These are phyloP conservation scores for Syzygium aqueum DNA, from an alignment of 345 rosid species.

Conservation along the genomic window DNA sequence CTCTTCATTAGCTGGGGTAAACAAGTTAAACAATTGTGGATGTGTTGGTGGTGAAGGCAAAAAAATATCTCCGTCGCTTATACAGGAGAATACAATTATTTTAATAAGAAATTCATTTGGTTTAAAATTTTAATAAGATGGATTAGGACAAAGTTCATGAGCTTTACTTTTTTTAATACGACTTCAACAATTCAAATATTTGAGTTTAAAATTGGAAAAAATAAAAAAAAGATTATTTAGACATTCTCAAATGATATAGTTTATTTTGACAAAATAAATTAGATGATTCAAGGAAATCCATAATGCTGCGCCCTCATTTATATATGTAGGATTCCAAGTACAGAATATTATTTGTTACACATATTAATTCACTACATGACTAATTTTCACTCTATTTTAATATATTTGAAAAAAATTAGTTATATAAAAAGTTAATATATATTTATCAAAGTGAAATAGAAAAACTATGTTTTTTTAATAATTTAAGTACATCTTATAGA, in stretches of 20 bases:
- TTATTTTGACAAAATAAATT: not conserved
- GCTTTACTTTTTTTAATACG: not conserved
- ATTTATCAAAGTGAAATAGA: not conserved
- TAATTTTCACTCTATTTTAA: not conserved
- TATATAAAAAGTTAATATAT: too few relatives aligned
- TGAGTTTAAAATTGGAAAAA: not conserved
- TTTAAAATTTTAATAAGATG: not conserved
- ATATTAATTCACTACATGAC: not conserved
- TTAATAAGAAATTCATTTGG: not conserved
- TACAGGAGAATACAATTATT: accelerated
- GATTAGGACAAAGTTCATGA: not conserved
- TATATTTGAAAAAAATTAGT: too few relatives aligned
- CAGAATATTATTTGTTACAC: not conserved
- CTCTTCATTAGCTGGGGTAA: not conserved
- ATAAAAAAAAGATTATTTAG: not conserved
- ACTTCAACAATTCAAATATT: not conserved
- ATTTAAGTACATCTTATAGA: too few relatives aligned
- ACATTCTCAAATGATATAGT: not conserved
- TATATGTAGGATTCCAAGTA: too few relatives aligned
- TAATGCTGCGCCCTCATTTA: not conserved
- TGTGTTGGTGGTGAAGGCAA: accelerated
- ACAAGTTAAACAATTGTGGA: not conserved
- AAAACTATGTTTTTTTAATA: not conserved
- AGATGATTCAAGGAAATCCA: not conserved
- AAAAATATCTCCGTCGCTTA: not conserved